phyloP scores from a whole-genome alignment of 345 rosid genomes.

The Eucalyptus sideroxylon region DNA sequence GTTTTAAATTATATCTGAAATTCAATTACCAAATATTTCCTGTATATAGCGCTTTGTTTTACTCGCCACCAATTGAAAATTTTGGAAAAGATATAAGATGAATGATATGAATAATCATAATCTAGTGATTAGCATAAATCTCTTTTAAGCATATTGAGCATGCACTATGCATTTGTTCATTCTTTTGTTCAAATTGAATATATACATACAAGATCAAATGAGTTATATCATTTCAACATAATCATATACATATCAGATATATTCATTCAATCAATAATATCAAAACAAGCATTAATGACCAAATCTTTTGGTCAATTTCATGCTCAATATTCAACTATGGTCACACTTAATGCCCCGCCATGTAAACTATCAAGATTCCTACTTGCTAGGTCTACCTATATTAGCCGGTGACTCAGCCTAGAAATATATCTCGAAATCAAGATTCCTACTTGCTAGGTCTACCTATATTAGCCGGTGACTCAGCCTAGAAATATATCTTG shows the following conservation, averaged over 20 bases:
- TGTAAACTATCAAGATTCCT: background rate
- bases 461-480: background rate
- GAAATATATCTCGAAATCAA: too few relatives aligned
- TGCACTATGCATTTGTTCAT: accelerated
- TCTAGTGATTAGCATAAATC: background rate
- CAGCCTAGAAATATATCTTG: background rate
- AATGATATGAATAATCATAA: background rate
- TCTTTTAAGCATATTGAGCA: background rate
- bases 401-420: too few relatives aligned
- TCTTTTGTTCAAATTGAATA: background rate
- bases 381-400: background rate
- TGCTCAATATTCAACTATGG: background rate
- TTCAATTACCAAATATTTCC: background rate
- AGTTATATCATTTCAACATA: background rate
- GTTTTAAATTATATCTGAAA: background rate
- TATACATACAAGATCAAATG: background rate
- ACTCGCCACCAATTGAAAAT: background rate
- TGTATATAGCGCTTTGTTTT: background rate
- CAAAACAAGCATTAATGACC: background rate
- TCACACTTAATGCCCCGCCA: accelerated
- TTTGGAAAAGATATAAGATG: background rate
- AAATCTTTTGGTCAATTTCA: background rate
- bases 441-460: background rate
- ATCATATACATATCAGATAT: background rate
- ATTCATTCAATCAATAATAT: background rate